Base-by-base conservation (phyloP, 1,139 yeast genomes). In the Geotrichum candidum region DNA sequence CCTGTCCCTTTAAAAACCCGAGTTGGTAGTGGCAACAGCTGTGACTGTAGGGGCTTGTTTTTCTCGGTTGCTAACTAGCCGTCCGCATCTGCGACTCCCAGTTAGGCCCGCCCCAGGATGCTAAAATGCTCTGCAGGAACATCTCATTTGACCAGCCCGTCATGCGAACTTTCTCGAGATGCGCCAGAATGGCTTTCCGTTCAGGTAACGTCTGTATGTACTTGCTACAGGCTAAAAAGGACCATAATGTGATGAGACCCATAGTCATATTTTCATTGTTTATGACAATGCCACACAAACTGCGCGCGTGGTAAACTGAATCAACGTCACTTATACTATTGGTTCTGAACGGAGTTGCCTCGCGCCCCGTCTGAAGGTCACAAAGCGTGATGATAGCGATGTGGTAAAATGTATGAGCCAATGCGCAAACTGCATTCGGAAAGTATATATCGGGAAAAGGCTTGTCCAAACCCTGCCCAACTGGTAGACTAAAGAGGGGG, bases 61-160 rank as follows among this genome's bases (percentile, higher is more conserved):
- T 7, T n/a, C 15, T 35, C 15, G 18, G 18, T 18, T 18, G 18
- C 45, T 35, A 35, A 35, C 11, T n/a, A 11, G 45, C 15, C 15
- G 45, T 10, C 15, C 15, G 45, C 50, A 51, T 51, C 9, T 56
- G n/a, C 22, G 10, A 25, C 25, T 57, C 57, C 59, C 60, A 60
- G 51, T 60, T 25, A 11, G 57, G 57, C 7, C 63, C 63, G 5
- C 63, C 58, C 60, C 60, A 57, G 11, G 58, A 57, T 13, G 46
- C 54, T 51, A 29, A 11, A 45, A 60, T 53, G 23, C 25, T 52
- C 22, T 58, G 15, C 31, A 45, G 29, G 29, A 57, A 54, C 9
- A 35, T 51, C 11, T 53, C 53, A n/a, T 57, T 57, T 4, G 60
- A 57, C 63, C 63, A 60, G 10, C 63, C 63, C 13, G 54, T 54